Percentiles rank a stretch among this genome's conserved stretches.
These are phyloP conservation scores for Flaveria bidentis DNA, from an alignment of 129 eudicot species.

Conservation along the genomic window DNA sequence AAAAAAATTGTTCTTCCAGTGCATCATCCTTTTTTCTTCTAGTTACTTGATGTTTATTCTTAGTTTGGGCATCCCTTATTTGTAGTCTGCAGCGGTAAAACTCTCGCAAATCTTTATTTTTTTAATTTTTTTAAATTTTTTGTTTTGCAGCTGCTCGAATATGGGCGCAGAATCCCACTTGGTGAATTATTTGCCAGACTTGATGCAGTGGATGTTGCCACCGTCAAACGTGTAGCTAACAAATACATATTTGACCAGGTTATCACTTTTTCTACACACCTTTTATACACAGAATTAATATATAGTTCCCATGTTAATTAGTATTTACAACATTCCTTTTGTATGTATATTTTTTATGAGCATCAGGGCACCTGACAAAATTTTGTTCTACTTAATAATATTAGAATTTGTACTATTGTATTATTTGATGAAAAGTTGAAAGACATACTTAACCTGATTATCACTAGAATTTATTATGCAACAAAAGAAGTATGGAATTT, in stretches of 20 bases:
- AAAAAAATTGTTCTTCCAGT: neutral
- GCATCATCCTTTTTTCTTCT: neutral
- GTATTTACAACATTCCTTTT: neutral
- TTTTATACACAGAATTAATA: neutral
- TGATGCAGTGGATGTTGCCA: constrained; percentile 78
- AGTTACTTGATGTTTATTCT: neutral
- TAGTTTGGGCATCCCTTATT: neutral
- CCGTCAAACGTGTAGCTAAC: constrained; percentile 82
- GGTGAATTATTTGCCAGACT: constrained; percentile 89
- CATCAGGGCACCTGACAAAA: neutral
- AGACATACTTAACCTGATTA: neutral
- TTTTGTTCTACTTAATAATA: neutral
- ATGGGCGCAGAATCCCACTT: constrained; percentile 81
- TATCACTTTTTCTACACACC: constrained; percentile 3
- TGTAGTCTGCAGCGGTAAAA: neutral
- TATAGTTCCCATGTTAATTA: neutral
- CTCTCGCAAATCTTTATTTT: neutral
- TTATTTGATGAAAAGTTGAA: neutral
- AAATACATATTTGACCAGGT: constrained; percentile 76
- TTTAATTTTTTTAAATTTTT: neutral
- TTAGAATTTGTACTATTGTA: neutral
- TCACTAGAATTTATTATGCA: neutral
- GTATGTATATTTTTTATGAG: neutral
- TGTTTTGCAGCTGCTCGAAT: constrained; percentile 63
- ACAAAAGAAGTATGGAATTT: neutral